These are phyloP conservation scores for Psilocybe subaeruginosa DNA, from an alignment of 768 basidiomycete genomes.

Conservation along the genomic window DNA sequence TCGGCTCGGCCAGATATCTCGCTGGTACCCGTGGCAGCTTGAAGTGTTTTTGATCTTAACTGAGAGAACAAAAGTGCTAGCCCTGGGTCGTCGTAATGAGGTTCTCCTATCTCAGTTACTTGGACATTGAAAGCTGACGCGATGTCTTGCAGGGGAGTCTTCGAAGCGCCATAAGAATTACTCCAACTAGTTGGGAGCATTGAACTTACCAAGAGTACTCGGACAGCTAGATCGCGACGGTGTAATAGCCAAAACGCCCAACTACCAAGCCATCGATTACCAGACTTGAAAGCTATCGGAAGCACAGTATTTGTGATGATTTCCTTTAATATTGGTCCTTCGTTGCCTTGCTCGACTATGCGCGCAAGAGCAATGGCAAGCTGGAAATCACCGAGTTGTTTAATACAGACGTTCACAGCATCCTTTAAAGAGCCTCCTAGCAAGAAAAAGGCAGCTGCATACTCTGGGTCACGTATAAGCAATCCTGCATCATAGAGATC, in stretches of 20 bases:
- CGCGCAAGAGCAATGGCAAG: constrained; percentile 88
- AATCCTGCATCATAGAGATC: not conserved
- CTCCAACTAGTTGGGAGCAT: not conserved
- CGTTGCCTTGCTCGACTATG: constrained; percentile 79
- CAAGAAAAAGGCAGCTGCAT: constrained; percentile 98
- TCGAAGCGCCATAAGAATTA: not conserved
- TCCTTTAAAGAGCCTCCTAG: constrained; percentile 88
- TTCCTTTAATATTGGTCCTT: constrained; percentile 73
- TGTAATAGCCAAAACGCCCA: constrained; percentile 98
- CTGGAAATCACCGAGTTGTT: constrained; percentile 88
- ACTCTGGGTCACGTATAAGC: constrained; percentile 56
- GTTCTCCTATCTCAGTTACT: constrained; percentile 73
- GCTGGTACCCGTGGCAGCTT: constrained; percentile 90
- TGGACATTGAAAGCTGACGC: constrained; percentile 57
- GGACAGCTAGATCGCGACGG: constrained; percentile 85
- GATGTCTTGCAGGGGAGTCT: constrained; percentile 82
- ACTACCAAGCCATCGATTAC: constrained; percentile 91
- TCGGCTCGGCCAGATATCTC: constrained; percentile 88
- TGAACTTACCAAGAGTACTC: constrained; percentile 77
- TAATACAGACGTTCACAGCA: constrained; percentile 88
- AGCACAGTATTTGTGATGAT: constrained; percentile 79
- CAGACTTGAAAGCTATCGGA: constrained; percentile 82
- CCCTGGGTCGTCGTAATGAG: constrained; percentile 93
- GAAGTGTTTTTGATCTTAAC: constrained; percentile 86
- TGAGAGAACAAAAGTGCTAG: constrained; percentile 90